Evolutionary conservation across 2,329 filamentous ascomycete species (phyloP).

Genomic region (Exserohilum turcica): DNA sequence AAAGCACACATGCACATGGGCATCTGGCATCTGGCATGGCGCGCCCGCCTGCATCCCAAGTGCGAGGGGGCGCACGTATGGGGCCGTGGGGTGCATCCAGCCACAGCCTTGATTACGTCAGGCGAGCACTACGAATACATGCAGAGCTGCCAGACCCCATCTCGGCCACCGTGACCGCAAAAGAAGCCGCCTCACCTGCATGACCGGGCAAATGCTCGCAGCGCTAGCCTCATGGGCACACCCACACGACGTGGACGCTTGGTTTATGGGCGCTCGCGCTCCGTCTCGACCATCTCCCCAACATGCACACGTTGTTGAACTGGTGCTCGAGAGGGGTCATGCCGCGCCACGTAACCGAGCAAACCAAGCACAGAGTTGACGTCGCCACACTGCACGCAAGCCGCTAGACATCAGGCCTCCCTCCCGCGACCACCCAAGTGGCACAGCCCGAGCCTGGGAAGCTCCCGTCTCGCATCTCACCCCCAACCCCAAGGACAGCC

Average conservation of each 20-base stretch:
- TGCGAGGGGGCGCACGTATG: not conserved
- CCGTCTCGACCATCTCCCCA: not conserved
- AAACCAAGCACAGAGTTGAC: slow-evolving; percentile 12
- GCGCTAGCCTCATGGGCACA: no score
- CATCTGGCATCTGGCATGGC: no score
- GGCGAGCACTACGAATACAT: no score
- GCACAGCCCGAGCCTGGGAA: no score
- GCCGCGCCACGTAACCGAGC: slow-evolving; percentile 24
- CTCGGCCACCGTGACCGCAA: not conserved
- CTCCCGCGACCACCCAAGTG: no score
- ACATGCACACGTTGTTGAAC: not conserved
- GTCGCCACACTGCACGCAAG: slow-evolving; percentile 13
- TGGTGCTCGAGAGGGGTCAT: no score
- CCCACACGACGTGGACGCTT: not conserved
- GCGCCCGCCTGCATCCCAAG: not conserved
- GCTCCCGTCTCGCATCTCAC: not conserved
- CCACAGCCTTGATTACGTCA: slow-evolving; percentile 3
- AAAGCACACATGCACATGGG: slow-evolving; percentile 1
- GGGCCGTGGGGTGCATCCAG: not conserved
- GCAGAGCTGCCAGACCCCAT: slow-evolving; percentile 5
- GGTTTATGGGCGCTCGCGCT: not conserved
- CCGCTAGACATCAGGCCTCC: slow-evolving; percentile 19
- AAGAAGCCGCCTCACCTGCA: slow-evolving; percentile 5
- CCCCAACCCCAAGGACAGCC: not conserved
- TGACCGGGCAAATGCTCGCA: not conserved